Evolutionary conservation across 2,329 filamentous ascomycete species (phyloP).

Genomic region (Xylaria sp.): DNA sequence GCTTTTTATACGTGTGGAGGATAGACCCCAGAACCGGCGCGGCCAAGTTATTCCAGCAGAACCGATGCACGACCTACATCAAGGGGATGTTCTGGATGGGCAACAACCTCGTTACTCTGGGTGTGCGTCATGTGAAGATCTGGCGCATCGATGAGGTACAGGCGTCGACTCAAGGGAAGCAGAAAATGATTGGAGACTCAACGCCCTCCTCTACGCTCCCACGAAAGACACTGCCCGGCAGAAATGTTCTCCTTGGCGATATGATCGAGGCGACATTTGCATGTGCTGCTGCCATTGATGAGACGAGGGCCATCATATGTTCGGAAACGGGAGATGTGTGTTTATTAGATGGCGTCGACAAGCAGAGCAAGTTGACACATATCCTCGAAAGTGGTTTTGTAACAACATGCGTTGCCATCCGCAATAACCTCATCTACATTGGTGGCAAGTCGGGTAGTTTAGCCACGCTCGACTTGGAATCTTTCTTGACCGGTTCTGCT

Average conservation of each 20-base stretch:
- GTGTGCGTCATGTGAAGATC: conserved; percentile 86
- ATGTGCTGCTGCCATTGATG: conserved; percentile 66
- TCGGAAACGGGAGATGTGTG: conserved; percentile 89
- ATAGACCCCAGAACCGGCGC: conserved; percentile 77
- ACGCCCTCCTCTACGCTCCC: conserved; percentile 36
- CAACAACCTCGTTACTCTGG: conserved; percentile 74
- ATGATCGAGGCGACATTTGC: conserved; percentile 82
- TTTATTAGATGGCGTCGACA: conserved; percentile 70
- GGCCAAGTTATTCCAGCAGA: conserved; percentile 73
- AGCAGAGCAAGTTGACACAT: conserved; percentile 64
- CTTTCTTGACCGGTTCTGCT: conserved; percentile 40
- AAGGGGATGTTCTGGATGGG: conserved; percentile 90
- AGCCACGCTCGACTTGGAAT: conserved; percentile 46
- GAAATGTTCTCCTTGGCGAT: conserved; percentile 79
- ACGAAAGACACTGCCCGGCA: conserved; percentile 70
- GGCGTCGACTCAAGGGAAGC: conserved; percentile 58
- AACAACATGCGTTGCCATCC: conserved; percentile 61
- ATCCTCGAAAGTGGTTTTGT: conserved; percentile 62
- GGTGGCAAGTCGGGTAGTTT: conserved; percentile 61
- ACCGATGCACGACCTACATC: conserved; percentile 85
- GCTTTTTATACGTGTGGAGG: conserved; percentile 87
- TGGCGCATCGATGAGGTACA: conserved; percentile 74
- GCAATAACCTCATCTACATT: conserved; percentile 57
- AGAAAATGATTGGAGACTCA: conserved; percentile 47
- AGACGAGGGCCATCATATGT: conserved; percentile 72